Base-by-base conservation (phyloP, 805 yeast species). In the Lachancea sp. region DNA sequence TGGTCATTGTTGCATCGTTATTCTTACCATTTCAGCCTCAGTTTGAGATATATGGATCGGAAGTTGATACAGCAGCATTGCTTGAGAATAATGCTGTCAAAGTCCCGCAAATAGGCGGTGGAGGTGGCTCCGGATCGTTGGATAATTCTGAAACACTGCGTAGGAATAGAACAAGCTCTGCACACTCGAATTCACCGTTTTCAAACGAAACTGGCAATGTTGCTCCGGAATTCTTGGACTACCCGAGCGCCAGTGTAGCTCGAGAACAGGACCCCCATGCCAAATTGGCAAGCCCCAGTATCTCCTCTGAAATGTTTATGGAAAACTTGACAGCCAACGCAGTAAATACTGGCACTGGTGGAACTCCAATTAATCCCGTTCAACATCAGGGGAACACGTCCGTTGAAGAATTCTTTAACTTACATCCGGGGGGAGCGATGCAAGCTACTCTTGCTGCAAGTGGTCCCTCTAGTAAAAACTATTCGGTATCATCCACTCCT, bases 21-120 rank as follows among this genome's bases (percentile, higher is more conserved):
- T 81, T 82, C 50, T 65, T 83, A 34, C 92, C 92, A 2, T 78
- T 78, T 52, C 79, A 87, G 3, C 87, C 82, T n/a, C 84, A 81
- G 47, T 67, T 68, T 49, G 65, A 66, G 46, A 48, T 66, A 29
- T 52, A 60, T 13, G 58, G 58, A 5, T 42, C 52, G 13, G 45
- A 48, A 5, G 50, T 49, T 5, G 60, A 55, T 36, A 62, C 71
- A 34, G 65, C 61, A 13, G 60, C 55, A 16, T 47, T 63, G 29
- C 54, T 55, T 2, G 58, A 57, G 33, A 49, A 58, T 19, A 50
- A 47, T 19, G 48, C 53, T 25, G 43, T 47, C 4, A 49, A 41
- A 19, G 38, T 49, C n/a, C 49, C 51, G 7, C 38, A 47, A 28
- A 30, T 26, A n/a, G 29, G 36, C 26, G 21, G 23, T 13, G 30